These are phyloP conservation scores for Dactylellina sp. DNA, from an alignment of 2,329 filamentous ascomycete genomes.

Conservation along the genomic window DNA sequence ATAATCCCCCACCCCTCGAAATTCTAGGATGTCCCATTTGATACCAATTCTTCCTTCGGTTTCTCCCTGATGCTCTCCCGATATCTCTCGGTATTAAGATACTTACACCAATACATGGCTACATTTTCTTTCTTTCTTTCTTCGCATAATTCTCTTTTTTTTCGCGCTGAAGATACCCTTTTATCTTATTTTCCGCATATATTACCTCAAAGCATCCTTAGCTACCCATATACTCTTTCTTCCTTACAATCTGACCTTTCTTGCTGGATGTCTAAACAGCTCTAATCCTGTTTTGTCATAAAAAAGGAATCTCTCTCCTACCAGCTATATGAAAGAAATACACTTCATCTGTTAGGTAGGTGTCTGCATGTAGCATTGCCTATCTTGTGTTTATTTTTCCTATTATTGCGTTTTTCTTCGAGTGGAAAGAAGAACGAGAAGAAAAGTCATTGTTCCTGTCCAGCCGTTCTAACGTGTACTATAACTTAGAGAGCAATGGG, in stretches of 20 bases:
- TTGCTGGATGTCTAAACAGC: not conserved
- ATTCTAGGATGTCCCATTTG: no score
- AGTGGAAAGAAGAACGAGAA: not conserved
- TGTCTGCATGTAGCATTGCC: no score
- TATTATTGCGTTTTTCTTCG: not conserved
- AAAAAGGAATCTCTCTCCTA: no score
- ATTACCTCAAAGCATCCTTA: not conserved
- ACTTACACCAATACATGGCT: not conserved
- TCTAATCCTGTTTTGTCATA: not conserved
- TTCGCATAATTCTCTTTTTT: not conserved
- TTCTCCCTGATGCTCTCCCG: no score
- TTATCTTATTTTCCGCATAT: conserved; percentile 1
- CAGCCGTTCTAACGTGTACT: conserved; percentile 22
- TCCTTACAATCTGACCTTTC: not conserved
- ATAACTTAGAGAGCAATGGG: conserved; percentile 47
- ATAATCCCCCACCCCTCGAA: no score
- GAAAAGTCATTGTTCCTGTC: conserved; percentile 29
- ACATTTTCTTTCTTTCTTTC: not conserved
- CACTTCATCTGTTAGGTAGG: no score
- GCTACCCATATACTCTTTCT: not conserved
- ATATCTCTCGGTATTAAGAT: not conserved
- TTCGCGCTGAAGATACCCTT: conserved; percentile 9
- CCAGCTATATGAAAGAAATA: not conserved
- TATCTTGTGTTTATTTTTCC: not conserved
- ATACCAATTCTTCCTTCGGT: no score